Conservation (phyloP, 2,329 filamentous ascomycete genomes). For the Pseudogymnoascus sp. region DNA sequence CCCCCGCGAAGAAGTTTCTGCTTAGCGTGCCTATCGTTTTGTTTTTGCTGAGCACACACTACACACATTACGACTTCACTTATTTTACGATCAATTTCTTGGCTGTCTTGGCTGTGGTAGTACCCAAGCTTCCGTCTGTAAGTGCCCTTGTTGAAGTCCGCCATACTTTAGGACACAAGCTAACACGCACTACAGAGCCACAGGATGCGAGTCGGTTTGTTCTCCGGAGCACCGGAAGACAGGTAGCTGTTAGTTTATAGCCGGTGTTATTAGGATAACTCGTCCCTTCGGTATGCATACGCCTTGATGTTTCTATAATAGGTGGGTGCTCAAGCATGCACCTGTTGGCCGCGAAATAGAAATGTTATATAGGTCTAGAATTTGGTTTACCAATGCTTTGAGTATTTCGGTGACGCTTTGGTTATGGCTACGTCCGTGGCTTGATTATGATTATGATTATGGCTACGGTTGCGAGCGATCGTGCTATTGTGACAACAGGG, state of each 20-base stretch:
- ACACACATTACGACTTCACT: slow-evolving; percentile 93
- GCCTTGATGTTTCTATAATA: slow-evolving; percentile 7
- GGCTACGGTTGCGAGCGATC: background rate
- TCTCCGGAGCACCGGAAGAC: slow-evolving; percentile 62
- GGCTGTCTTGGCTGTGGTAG: slow-evolving; percentile 83
- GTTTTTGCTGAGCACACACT: slow-evolving; percentile 95
- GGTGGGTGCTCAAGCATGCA: background rate
- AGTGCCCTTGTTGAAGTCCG: slow-evolving; percentile 29
- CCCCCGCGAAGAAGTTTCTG: slow-evolving; percentile 95
- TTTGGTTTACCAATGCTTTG: slow-evolving; percentile 5
- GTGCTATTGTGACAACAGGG: background rate
- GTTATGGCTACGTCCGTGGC: background rate
- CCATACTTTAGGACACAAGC: slow-evolving; percentile 6
- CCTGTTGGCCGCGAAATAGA: slow-evolving; percentile 1
- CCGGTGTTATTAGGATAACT: slow-evolving; percentile 6
- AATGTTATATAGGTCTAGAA: slow-evolving; percentile 8
- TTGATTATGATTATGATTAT: background rate
- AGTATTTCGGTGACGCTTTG: background rate
- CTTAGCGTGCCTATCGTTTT: slow-evolving; percentile 88
- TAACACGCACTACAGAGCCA: slow-evolving; percentile 51
- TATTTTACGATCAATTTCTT: slow-evolving; percentile 98
- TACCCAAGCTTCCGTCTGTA: slow-evolving; percentile 93
- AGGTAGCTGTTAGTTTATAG: slow-evolving; percentile 21
- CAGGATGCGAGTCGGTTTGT: slow-evolving; percentile 67
- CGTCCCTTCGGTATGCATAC: background rate